phyloP scores from a whole-genome alignment of 2,329 filamentous ascomycete genomes.

The Leptographium wingfieldii region DNA sequence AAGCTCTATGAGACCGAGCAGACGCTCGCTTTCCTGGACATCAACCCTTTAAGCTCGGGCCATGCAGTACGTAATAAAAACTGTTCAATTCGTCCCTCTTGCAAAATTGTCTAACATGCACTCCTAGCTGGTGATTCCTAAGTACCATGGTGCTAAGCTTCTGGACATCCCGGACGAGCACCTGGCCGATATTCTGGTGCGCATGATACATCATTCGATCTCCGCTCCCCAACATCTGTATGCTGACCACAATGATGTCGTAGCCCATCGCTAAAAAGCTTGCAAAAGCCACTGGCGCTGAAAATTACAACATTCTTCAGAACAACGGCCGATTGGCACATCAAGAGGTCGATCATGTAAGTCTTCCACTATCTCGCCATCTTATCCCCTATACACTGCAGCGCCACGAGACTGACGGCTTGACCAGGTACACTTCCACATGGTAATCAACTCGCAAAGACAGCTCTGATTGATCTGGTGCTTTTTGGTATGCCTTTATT shows the following conservation, averaged over 20 bases:
- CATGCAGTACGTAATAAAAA: slow-evolving; percentile 57
- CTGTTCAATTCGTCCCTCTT: not conserved
- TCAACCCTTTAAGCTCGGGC: slow-evolving; percentile 75
- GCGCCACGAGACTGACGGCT: not conserved
- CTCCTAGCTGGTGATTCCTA: slow-evolving; percentile 81
- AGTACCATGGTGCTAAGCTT: slow-evolving; percentile 84
- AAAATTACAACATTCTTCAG: slow-evolving; percentile 87
- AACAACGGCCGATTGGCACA: slow-evolving; percentile 91
- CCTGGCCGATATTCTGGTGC: slow-evolving; percentile 67
- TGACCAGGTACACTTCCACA: slow-evolving; percentile 75
- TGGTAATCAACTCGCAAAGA: slow-evolving; percentile 49
- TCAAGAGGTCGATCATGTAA: slow-evolving; percentile 83
- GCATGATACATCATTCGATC: slow-evolving; percentile 12
- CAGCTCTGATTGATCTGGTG: too few species aligned
- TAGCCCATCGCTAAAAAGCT: slow-evolving; percentile 79
- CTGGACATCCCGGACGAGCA: slow-evolving; percentile 86
- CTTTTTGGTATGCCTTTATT: not conserved
- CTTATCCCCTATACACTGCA: too few species aligned
- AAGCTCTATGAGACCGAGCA: slow-evolving; percentile 94
- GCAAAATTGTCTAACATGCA: not conserved
- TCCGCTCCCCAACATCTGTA: not conserved
- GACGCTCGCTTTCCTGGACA: slow-evolving; percentile 91
- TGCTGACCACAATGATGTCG: not conserved
- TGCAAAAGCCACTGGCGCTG: slow-evolving; percentile 59
- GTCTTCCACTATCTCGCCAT: slow-evolving; percentile 17